A percentile compares a stretch with the other conserved stretches of the same genome.
phyloP scores from a whole-genome alignment of 2,329 filamentous ascomycete species.

The Xylaria polymorpha region DNA sequence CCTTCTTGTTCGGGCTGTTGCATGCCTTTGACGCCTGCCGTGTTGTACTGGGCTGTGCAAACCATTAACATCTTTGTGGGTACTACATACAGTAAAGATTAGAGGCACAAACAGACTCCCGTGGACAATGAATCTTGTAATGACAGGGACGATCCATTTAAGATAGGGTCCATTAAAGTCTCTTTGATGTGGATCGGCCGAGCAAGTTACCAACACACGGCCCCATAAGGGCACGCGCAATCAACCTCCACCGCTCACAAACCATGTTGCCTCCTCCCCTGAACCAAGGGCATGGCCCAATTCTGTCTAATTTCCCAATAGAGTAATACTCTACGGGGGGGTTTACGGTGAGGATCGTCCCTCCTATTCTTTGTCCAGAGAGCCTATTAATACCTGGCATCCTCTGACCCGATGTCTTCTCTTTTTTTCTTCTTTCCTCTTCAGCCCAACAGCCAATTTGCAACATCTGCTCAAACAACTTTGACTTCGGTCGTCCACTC shows the following conservation, averaged over 20 bases:
- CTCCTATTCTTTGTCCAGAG: conserved; percentile 47
- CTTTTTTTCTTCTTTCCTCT: conserved; percentile 44
- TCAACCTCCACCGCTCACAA: conserved; percentile 36
- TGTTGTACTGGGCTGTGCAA: conserved; percentile 21
- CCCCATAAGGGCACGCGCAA: conserved; percentile 25
- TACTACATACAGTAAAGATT: conserved; percentile 4
- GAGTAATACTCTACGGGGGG: conserved; percentile 23
- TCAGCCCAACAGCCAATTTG: conserved; percentile 60
- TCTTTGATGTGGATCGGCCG: conserved; percentile 29
- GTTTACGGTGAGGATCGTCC: conserved; percentile 40
- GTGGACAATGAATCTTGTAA: conserved; percentile 28
- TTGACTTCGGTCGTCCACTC: conserved; percentile 71
- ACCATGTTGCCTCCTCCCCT: conserved; percentile 30
- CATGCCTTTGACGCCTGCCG: conserved; percentile 18
- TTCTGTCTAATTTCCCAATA: conserved; percentile 50
- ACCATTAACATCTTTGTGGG: conserved; percentile 1
- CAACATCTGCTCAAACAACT: conserved; percentile 54
- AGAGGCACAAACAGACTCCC: conserved; percentile 8
- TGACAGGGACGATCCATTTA: conserved; percentile 27
- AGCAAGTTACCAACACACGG: conserved; percentile 24
- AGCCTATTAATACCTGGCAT: conserved; percentile 61
- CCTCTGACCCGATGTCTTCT: conserved; percentile 48
- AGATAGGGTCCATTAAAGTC: conserved; percentile 10
- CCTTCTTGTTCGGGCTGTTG: conserved; percentile 13
- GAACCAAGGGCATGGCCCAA: conserved; percentile 36